Base-by-base conservation (phyloP, 352 stramenopile genomes). In the Pythium aphanidermatum region DNA sequence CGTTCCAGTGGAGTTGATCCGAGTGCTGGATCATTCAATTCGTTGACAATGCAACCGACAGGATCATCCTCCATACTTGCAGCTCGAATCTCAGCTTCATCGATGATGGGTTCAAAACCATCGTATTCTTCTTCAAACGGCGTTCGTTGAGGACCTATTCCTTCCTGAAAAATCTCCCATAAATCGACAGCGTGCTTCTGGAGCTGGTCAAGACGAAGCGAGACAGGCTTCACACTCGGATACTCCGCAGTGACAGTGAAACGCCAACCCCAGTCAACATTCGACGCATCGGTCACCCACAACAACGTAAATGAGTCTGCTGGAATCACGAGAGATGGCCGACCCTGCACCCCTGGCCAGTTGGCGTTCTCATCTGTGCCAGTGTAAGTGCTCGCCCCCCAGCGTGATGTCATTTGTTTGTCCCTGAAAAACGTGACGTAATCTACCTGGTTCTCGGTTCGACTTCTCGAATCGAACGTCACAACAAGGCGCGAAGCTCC, bases 201-300 rank as follows among this genome's bases (percentile, higher is more conserved):
- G 12, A 92, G 55, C 24, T 87, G 72, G 11, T 82, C 63, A 2
- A 86, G 34, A 9, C 44, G 60, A 25, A 86, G 60, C 14, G 77
- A 49, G 5, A 81, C 40, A 9, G 79, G 66, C 20, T 55, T 46
- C 9, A 75, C 52, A 1, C 65, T 55, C 9, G 65, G 43, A 57
- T 85, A 92, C 20, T 83, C 69, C 5, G 78, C 75, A 14, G 58
- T 65, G 0, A 92, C 76, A 7, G 66, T 85, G 34, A 93, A 90
- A 36, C 86, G 81, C 69, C 79, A 92, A 0, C 83, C 83, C 87
- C 87, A 96, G 20, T 95, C 86, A 21, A 90, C 82, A 51, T 95
- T 96, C 7, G 76, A 84, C 0, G 63, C 64, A 58, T 96, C 87
- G 0, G 83, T 91, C 38, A 60, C 71, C 78, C 91, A 96, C 16